phyloP scores from a whole-genome alignment of 148 eudicot genomes.

The Polygonum aviculare region DNA sequence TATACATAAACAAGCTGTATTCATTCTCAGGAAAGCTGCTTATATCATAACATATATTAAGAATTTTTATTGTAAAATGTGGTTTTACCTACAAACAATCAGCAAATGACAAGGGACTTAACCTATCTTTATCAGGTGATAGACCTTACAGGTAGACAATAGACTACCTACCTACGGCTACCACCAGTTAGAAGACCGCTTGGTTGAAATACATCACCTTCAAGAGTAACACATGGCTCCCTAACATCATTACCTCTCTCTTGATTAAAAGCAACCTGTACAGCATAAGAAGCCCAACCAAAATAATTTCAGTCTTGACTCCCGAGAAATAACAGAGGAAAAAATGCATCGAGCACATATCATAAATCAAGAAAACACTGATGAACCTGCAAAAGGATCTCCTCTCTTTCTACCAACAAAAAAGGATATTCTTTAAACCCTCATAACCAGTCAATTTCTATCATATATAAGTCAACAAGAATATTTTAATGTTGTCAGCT shows the following conservation, averaged over 20 bases:
- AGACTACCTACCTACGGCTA: conserved; percentile 66
- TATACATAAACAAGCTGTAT: neutral
- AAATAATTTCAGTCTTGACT: neutral
- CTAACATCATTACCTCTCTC: conserved; percentile 35
- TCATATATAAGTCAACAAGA: neutral
- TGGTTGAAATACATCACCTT: conserved; percentile 95
- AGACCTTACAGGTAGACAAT: neutral
- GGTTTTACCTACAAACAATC: neutral
- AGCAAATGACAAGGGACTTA: neutral
- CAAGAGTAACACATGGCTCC: conserved; percentile 82
- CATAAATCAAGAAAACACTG: neutral
- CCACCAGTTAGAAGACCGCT: conserved; percentile 99
- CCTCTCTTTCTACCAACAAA: no score
- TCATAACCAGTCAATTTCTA: neutral
- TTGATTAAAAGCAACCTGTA: conserved; percentile 76
- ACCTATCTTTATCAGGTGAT: neutral
- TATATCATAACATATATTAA: neutral
- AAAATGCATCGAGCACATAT: neutral
- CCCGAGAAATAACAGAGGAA: neutral
- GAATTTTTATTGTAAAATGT: neutral
- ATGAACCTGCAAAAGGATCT: neutral
- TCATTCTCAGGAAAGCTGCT: neutral
- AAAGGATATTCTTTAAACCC: neutral
- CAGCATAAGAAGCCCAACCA: neutral
- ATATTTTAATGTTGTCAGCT: neutral